Base-by-base conservation (phyloP, 2,329 filamentous ascomycete genomes). In the Aspergillus neoniger region DNA sequence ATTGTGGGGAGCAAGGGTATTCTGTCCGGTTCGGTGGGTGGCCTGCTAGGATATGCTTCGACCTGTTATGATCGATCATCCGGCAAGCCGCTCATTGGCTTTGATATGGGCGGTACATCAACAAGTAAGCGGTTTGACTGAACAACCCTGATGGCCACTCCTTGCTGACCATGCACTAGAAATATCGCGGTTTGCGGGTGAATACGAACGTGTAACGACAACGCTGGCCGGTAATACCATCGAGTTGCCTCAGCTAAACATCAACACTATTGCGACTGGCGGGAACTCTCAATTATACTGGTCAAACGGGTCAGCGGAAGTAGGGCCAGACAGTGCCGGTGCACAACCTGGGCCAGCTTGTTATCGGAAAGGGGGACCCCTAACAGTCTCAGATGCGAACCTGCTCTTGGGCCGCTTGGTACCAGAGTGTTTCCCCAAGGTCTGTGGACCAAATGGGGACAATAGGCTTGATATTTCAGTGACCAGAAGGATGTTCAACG, bases 11-110 rank as follows among this genome's bases (percentile, higher is more conserved):
- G 12, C 43, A 47, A 47, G 43, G 21, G 17, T 49, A 57, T 62
- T 5, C 12, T 62, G n/a, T 59, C 56, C 56, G 52, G 60, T 12
- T 57, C 60, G 21, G 60, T 57, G 9, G 60, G 60, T 21, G 60
- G 60, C 25, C 56, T 62, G 8, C 52, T 62, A 5, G 60, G 60
- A 5, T 43, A 59, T 25, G 55, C 60, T 3, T 48, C 52, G 19
- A 62, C 60, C 17, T 62, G 56, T 19, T 62, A 62, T 32, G 60
- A 62, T 41, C 56, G 56, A 30, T 41, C 56, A 21, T 57, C 58
- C 15, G 52, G 60, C 21, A 47, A 21, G 14, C 43, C 43, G 12
- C 43, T 47, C 19, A 14, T 47, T 47, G 43, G 43, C 43, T 21
- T 47, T 47, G 21, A 48, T 21, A 48, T 48, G 53, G 60, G 44